phyloP scores from a whole-genome alignment of 2,329 filamentous ascomycete genomes.

The Scedosporium apiospermum region DNA sequence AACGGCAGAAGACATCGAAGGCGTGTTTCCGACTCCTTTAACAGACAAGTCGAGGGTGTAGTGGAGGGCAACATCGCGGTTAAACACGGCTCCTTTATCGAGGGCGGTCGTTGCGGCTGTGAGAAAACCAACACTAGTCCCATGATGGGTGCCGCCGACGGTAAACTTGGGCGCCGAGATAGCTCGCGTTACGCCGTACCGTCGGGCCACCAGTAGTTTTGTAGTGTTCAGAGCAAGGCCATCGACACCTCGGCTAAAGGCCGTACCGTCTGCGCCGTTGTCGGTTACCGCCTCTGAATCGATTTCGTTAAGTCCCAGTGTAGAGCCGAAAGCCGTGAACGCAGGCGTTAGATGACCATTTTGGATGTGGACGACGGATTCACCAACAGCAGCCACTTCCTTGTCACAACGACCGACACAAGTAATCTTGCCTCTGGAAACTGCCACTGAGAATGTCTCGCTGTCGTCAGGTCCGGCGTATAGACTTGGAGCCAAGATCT shows the following conservation, averaged over 20 bases:
- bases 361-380: slow-evolving; percentile 29
- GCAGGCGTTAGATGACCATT: slow-evolving; percentile 51
- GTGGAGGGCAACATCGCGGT: slow-evolving; percentile 44
- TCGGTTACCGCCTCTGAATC: slow-evolving; percentile 45
- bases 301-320: slow-evolving; percentile 54
- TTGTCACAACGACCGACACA: slow-evolving; percentile 45
- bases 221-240: slow-evolving; percentile 45
- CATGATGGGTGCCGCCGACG: slow-evolving; percentile 33
- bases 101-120: slow-evolving; percentile 38
- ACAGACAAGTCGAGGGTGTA: slow-evolving; percentile 43
- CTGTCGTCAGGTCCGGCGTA: slow-evolving; percentile 10
- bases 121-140: slow-evolving; percentile 49
- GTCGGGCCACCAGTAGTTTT: slow-evolving; percentile 41
- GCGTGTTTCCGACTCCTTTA: slow-evolving; percentile 31
- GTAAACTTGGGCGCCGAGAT: slow-evolving; percentile 42
- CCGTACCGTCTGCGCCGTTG: slow-evolving; percentile 33
- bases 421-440: slow-evolving; percentile 41
- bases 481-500: slow-evolving; percentile 3
- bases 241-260: slow-evolving; percentile 50
- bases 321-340: slow-evolving; percentile 51
- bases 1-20: slow-evolving; percentile 45
- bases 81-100: slow-evolving; percentile 40
- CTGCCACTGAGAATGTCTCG: slow-evolving; percentile 31
- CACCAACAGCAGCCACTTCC: slow-evolving; percentile 19
- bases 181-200: slow-evolving; percentile 49